phyloP scores from a whole-genome alignment of 129 eudicot species.

The Artemisia tridentata region DNA sequence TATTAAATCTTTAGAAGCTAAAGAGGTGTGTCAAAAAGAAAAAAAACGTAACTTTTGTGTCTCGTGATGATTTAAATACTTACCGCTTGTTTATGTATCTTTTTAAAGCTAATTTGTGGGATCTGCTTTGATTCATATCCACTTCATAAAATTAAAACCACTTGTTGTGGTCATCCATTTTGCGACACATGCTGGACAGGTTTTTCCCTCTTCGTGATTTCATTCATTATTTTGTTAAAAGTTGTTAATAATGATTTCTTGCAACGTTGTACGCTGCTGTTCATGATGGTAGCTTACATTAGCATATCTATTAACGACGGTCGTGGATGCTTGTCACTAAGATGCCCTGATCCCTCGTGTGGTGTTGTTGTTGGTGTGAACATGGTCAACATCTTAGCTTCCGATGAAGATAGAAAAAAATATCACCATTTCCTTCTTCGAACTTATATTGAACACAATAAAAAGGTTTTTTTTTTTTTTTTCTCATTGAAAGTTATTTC shows the following conservation, averaged over 20 bases:
- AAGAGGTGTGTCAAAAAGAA: conserved; percentile 40
- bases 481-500: too few relatives aligned
- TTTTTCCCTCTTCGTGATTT: neutral
- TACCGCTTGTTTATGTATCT: neutral
- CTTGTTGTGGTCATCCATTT: conserved; percentile 47
- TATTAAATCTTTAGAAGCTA: conserved; percentile 21
- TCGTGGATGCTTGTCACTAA: conserved; percentile 12
- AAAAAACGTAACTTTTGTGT: neutral
- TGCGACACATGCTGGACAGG: conserved; percentile 39
- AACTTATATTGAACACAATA: conserved; percentile 5
- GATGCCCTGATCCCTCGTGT: conserved; percentile 4
- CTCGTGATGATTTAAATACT: neutral
- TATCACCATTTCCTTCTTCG: conserved; percentile 8
- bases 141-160: neutral
- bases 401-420: neutral
- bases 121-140: conserved; percentile 40
- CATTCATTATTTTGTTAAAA: neutral
- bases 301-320: neutral
- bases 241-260: neutral
- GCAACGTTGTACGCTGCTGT: neutral
- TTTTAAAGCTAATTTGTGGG: conserved; percentile 30
- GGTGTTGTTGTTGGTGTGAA: conserved; percentile 5
- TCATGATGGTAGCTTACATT: neutral
- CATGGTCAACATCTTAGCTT: neutral
- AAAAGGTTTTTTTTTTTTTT: neutral